Conservation (phyloP, 176 grass and related monocot genomes). For the Aegilops longissima region DNA sequence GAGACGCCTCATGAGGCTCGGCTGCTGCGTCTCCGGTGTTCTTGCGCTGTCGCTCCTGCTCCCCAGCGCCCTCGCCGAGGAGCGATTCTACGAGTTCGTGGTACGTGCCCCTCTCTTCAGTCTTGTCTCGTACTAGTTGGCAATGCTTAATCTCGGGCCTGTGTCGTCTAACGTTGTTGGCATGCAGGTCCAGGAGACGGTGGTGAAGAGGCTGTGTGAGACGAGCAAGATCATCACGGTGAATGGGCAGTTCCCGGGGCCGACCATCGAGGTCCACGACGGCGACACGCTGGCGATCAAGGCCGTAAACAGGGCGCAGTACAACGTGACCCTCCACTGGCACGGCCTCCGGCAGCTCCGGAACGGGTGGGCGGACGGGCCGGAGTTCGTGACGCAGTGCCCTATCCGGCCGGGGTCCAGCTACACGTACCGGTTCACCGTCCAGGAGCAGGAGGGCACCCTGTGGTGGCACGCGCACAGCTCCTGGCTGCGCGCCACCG, state of each 20-base stretch:
- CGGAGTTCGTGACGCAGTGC: slow-evolving; percentile 88
- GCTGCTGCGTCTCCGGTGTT: too few species aligned
- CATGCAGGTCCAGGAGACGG: too few species aligned
- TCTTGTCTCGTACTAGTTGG: too few species aligned
- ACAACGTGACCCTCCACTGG: slow-evolving; percentile 95
- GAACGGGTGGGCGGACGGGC: slow-evolving; percentile 76
- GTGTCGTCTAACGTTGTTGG: too few species aligned
- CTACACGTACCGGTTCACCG: slow-evolving; percentile 77
- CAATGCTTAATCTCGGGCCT: too few species aligned
- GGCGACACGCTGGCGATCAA: slow-evolving; percentile 79
- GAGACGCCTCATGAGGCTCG: too few species aligned
- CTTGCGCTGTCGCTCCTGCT: too few species aligned
- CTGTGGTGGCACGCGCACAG: slow-evolving; percentile 95
- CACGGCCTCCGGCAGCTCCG: slow-evolving; percentile 73
- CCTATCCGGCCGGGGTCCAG: slow-evolving; percentile 60
- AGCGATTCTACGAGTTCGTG: too few species aligned
- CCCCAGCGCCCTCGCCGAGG: too few species aligned
- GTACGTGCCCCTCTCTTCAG: too few species aligned
- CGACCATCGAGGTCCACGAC: slow-evolving; percentile 70
- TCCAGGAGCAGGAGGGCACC: slow-evolving; percentile 69
- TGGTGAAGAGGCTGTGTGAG: too few species aligned
- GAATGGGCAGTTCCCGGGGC: slow-evolving; percentile 81
- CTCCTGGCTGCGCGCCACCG: slow-evolving; percentile 80
- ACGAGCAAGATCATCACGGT: slow-evolving; percentile 27
- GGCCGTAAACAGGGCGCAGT: slow-evolving; percentile 70